Percentiles rank a stretch among this genome's conserved stretches.
phyloP scores from a whole-genome alignment of 352 stramenopile species.

The Aphanomyces invadans region DNA sequence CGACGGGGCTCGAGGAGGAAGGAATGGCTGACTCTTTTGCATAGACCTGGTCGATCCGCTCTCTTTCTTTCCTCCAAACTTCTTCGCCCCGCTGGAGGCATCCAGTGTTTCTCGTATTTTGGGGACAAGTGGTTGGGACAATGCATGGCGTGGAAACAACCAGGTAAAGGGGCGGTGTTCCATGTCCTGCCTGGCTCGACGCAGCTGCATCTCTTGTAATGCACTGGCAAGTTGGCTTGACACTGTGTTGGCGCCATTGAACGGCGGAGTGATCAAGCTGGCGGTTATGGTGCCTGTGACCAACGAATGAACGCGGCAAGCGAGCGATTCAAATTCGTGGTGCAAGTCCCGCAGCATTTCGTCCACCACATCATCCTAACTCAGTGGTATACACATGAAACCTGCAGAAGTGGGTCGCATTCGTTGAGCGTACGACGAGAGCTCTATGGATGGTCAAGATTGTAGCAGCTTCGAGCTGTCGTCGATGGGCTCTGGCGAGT shows the following conservation, averaged over 20 bases:
- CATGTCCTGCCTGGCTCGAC: not conserved
- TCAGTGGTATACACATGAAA: not conserved
- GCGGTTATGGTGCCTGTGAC: not conserved
- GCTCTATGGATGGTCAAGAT: not conserved
- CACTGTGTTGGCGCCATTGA: no score
- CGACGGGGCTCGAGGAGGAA: not conserved
- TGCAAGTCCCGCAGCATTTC: slow-evolving; percentile 1
- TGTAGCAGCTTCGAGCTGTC: not conserved
- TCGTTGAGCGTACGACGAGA: not conserved
- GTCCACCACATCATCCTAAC: slow-evolving; percentile 5
- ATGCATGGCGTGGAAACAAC: not conserved
- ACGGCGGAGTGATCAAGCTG: not conserved
- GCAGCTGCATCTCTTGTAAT: not conserved
- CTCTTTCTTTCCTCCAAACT: not conserved
- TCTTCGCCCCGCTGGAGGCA: not conserved
- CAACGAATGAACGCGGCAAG: not conserved
- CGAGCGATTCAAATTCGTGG: not conserved
- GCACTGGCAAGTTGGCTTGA: not conserved
- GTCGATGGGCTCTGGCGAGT: not conserved
- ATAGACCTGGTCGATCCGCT: not conserved
- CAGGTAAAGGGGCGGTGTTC: not conserved
- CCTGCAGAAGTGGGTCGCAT: not conserved
- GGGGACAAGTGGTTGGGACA: not conserved
- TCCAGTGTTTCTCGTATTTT: no score
- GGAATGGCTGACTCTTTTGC: not conserved